A percentile compares a stretch with the other conserved stretches of the same genome.
These are phyloP conservation scores for Iberis pinnata DNA, from an alignment of 345 rosid genomes.

Conservation along the genomic window DNA sequence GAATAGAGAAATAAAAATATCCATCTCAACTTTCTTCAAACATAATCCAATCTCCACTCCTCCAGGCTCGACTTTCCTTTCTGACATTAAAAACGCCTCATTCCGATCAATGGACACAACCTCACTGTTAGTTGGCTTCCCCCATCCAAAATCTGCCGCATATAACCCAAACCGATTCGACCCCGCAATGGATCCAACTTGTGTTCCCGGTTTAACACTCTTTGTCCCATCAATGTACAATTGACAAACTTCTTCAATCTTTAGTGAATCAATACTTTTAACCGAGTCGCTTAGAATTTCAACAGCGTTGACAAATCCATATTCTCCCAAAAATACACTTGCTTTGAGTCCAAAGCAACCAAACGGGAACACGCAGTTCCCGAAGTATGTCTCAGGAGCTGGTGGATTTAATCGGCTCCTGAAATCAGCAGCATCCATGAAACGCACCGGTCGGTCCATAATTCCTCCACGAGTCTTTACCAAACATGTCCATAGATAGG, in stretches of 20 bases:
- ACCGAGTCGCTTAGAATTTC: slow-evolving; percentile 10
- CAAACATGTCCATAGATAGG: slow-evolving; percentile 17
- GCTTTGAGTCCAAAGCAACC: slow-evolving; percentile 6
- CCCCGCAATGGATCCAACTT: slow-evolving; percentile 1
- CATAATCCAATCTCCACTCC: slow-evolving; percentile 25
- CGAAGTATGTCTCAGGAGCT: slow-evolving; percentile 27
- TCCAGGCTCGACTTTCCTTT: slow-evolving; percentile 13
- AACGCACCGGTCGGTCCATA: background rate
- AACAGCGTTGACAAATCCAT: slow-evolving; percentile 11
- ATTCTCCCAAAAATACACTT: background rate
- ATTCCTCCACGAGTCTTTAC: slow-evolving; percentile 23
- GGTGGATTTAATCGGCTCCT: slow-evolving; percentile 25
- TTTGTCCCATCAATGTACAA: background rate
- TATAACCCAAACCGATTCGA: slow-evolving; percentile 21
- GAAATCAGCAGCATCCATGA: slow-evolving; percentile 25
- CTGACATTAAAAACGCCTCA: slow-evolving; percentile 15
- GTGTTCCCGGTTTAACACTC: slow-evolving; percentile 1
- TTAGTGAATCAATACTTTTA: background rate
- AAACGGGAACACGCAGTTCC: slow-evolving; percentile 20
- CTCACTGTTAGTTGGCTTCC: slow-evolving; percentile 3
- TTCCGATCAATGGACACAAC: background rate
- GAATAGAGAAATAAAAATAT: slow-evolving; percentile 8
- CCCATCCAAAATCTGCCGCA: slow-evolving; percentile 20
- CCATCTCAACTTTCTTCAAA: slow-evolving; percentile 17
- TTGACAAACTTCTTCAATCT: background rate